Evolutionary conservation across 1,284 basidiomycete species (phyloP), one percentile per base, ranked within the genome.

Genomic region (Inonotus obliquus): DNA sequence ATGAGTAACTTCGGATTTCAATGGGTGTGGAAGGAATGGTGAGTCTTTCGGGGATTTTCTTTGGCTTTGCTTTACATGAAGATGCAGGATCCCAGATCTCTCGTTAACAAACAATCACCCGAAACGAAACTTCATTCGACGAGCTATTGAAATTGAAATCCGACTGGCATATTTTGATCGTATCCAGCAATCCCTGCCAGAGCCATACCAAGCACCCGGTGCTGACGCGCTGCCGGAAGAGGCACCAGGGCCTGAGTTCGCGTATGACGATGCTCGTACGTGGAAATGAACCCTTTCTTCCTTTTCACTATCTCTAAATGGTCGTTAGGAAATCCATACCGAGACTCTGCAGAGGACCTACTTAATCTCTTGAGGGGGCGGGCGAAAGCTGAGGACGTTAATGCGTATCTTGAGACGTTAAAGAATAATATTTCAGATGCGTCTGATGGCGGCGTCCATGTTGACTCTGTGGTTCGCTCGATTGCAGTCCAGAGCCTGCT

Each of bases 11-110:
- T 99, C 74, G 91, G 90, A 21, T 99, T 98, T 77, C 87, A 89
- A 68, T 99, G 97, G 97, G 94, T 96, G n/a, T 99, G 97, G 97
- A 95, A 94, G 70, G 97, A 99, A 81, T 99, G 97, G 96, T 95
- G 65, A 49, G 85, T 75, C 5, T 37, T 47, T 19, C 11, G 41
- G 32, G 21, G 47, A 21, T 59, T 54, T 23, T 11, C 29, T 58
- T 57, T 25, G 6, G 21, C 61, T 59, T 64, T 17, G 19, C 2
- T 23, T 56, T 13, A 49, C 54, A 17, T n/a, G n/a, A 14, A 23
- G 37, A 5, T 53, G 44, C 65, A 96, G 94, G 94, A 77, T 95
- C n/a, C 86, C 90, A 1, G 96, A 98, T 73, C 77, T 97, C 13
- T 72, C 79, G 2, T 74, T 96, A 13, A 78, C 86, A 1, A 69